Evolutionary conservation across 2,329 filamentous ascomycete genomes (phyloP).

Genomic region (Calonectria leucothoes): DNA sequence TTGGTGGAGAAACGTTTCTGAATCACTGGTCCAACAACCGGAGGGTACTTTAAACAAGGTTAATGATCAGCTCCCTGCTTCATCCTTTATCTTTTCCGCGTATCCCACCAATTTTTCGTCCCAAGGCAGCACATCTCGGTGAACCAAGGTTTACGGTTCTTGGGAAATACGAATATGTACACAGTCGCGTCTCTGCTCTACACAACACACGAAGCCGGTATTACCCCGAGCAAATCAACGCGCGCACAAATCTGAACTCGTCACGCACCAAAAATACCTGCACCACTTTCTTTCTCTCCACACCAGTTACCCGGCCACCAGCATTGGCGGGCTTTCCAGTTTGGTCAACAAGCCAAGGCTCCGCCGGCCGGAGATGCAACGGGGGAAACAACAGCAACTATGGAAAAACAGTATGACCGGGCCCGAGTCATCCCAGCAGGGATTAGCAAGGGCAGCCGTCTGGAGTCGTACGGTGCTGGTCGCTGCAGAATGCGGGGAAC

Average conservation of each 20-base stretch:
- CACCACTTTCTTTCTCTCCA: not conserved
- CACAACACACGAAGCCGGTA: not conserved
- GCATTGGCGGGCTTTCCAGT: not conserved
- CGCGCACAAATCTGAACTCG: not conserved
- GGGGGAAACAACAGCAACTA: not conserved
- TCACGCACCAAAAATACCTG: not conserved
- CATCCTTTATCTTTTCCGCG: not conserved
- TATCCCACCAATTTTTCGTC: not conserved
- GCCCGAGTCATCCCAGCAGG: not conserved
- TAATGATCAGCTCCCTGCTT: not conserved
- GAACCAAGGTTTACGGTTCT: not conserved
- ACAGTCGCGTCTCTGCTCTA: not conserved
- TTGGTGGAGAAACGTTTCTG: slow-evolving; percentile 4
- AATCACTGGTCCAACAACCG: not conserved
- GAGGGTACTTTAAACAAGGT: not conserved
- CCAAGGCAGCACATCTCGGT: not conserved
- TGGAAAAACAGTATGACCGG: slow-evolving; percentile 10
- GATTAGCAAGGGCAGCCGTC: not conserved
- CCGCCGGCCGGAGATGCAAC: not conserved
- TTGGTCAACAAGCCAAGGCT: not conserved
- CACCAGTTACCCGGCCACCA: not conserved
- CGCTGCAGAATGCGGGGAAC: slow-evolving; percentile 16
- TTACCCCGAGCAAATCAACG: not conserved
- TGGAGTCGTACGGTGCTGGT: not conserved
- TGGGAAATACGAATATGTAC: not conserved